A percentile compares a stretch with the other conserved stretches of the same genome.
phyloP scores from a whole-genome alignment of 192 early-diverging fungal species.

The Entophlyctis luteolus region DNA sequence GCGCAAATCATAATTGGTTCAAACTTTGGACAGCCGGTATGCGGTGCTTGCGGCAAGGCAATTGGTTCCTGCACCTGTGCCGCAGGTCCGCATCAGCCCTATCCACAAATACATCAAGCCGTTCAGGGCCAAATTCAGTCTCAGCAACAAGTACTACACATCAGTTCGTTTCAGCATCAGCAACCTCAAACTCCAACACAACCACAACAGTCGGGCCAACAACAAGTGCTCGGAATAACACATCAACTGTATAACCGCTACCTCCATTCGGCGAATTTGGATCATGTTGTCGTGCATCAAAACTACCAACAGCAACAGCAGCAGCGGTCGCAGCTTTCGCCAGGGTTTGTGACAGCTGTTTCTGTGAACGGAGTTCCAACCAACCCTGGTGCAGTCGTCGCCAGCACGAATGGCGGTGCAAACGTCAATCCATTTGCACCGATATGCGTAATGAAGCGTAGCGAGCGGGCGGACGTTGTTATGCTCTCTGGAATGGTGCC shows the following conservation, averaged over 20 bases:
- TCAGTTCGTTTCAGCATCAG: neutral
- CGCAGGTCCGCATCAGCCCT: neutral
- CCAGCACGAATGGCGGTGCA: neutral
- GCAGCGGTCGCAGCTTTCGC: neutral
- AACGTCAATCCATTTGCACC: slow-evolving; percentile 14
- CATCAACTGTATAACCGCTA: neutral
- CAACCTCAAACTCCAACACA: neutral
- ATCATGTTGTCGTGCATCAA: neutral
- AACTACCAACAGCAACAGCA: slow-evolving; percentile 2
- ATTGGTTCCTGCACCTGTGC: slow-evolving; percentile 1
- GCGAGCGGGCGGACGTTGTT: slow-evolving; percentile 5
- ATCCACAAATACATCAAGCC: too few species aligned
- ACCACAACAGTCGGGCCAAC: too few species aligned
- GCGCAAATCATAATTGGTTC: slow-evolving; percentile 19
- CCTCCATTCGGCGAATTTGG: neutral
- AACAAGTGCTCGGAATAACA: too few species aligned
- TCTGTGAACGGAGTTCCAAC: neutral
- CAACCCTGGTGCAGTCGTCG: neutral
- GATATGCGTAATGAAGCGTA: slow-evolving; percentile 19
- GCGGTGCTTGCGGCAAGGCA: slow-evolving; percentile 9
- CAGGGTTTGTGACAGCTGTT: neutral
- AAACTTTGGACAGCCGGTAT: neutral
- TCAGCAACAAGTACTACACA: neutral
- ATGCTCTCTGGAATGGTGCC: slow-evolving; percentile 17
- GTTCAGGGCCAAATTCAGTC: too few species aligned